Base-by-base conservation (phyloP, 495 filamentous ascomycete genomes). In the Penicillium mononematosum region DNA sequence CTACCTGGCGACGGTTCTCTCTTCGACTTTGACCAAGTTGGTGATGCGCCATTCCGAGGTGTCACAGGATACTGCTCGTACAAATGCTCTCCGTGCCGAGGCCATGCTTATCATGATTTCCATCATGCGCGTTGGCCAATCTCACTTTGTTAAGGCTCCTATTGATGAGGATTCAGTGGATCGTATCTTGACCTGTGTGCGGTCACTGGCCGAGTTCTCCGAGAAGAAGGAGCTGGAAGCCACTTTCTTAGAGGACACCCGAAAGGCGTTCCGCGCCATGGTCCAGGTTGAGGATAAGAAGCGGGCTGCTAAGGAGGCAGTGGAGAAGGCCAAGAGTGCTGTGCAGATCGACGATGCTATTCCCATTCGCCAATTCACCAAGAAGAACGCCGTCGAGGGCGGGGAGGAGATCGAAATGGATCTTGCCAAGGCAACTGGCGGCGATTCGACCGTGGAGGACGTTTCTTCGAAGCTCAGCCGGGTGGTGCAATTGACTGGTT, bases 51-150 rank as follows among this genome's bases (percentile, higher is more conserved):
- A 99, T 70, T 88, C 92, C 4, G 92, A 98, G 72, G 92, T 97
- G 57, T 96, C 92, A 17, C 79, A 89, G 22, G 94, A 98, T 62
- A 73, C 76, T 25, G 88, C 89, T 31, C 88, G 95, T 19, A 98
- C 92, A 14, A 98, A 98, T 66, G 92, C 93, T 34, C 83, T 99
- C 4, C 88, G 90, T 24, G 94, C 94, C 4, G 95, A 99, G 74
- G 95, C 95, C 29, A 99, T 98, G 95, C 81, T 98, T 43, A 98
- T 98, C 69, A 96, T 98, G 92, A 96, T 98, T 61, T 96, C 92
- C 19, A 94, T 99, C 65, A 89, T 97, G 60, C 91, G 95, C 58
- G 95, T 96, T 56, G 95, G 95, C 12, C 95, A 99, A 74, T 96
- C 92, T 8, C 90, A 94, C 63, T 99, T 99, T 56, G 95, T 96